Conservation (phyloP, 306 rosid species). For the Myrica gale region DNA sequence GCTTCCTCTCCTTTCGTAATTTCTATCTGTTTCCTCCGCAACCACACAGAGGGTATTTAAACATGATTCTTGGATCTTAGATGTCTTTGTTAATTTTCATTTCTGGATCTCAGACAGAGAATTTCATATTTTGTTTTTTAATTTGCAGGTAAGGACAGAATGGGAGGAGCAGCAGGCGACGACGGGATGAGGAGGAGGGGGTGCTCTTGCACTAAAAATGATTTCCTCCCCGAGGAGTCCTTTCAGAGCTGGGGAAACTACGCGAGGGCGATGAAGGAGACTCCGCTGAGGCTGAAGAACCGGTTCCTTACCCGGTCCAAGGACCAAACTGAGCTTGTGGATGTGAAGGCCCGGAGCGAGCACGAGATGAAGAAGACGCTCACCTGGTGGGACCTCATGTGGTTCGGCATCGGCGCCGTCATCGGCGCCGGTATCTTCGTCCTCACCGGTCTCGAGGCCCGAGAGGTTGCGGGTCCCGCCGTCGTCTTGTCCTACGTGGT, state of each 20-base stretch:
- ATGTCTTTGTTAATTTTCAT: no score
- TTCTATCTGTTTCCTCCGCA: no score
- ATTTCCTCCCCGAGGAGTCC: conserved; percentile 85
- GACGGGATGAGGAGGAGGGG: conserved; percentile 44
- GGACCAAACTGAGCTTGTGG: conserved; percentile 62
- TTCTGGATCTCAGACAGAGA: neutral
- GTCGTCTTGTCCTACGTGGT: conserved; percentile 69
- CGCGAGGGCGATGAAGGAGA: conserved; percentile 40
- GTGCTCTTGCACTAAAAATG: conserved; percentile 41
- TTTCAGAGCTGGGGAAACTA: conserved; percentile 65
- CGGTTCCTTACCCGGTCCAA: conserved; percentile 53
- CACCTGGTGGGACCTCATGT: conserved; percentile 90
- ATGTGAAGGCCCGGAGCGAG: conserved; percentile 57
- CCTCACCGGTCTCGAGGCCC: conserved; percentile 78
- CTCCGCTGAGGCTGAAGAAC: conserved; percentile 52
- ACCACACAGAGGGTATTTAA: no score
- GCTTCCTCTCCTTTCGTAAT: no score
- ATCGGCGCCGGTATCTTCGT: conserved; percentile 84
- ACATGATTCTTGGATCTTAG: no score
- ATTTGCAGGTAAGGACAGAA: neutral
- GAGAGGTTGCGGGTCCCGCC: conserved; percentile 48
- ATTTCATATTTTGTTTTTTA: neutral
- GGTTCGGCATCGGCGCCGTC: conserved; percentile 85
- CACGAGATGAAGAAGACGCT: conserved; percentile 81
- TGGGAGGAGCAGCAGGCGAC: conserved; percentile 26